Conservation (phyloP, 1,284 basidiomycete genomes). For the Trichosporon inkin region DNA sequence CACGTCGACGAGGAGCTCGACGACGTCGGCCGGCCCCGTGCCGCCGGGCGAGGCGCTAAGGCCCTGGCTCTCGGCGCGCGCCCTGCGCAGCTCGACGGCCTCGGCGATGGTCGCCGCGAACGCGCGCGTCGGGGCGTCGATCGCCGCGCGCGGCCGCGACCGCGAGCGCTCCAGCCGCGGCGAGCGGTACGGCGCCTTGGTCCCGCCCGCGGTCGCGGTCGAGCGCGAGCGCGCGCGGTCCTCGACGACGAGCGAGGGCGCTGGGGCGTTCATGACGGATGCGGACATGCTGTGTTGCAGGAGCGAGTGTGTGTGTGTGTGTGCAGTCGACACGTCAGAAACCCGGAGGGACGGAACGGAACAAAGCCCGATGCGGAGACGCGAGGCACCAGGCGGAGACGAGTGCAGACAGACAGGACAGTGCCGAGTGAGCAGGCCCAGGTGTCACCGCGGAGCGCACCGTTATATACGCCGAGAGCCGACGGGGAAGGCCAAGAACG, state of each 20-base stretch:
- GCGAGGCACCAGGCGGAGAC: neutral
- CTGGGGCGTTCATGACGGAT: neutral
- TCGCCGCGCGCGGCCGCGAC: constrained; percentile 17
- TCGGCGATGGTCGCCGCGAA: constrained; percentile 14
- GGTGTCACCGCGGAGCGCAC: too few relatives aligned
- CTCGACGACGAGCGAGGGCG: neutral
- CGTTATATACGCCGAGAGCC: neutral
- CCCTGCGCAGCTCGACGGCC: constrained; percentile 11
- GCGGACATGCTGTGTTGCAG: neutral
- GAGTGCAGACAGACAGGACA: too few relatives aligned
- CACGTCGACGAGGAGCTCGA: constrained; percentile 49
- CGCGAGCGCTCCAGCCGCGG: constrained; percentile 20
- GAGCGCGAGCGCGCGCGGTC: neutral
- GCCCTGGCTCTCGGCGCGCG: constrained; percentile 15
- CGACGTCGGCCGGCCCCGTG: constrained; percentile 29
- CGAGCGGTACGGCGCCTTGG: constrained; percentile 14
- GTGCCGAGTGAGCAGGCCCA: too few relatives aligned
- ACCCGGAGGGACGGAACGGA: too few relatives aligned
- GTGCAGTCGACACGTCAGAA: too few relatives aligned
- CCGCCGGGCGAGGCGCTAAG: constrained; percentile 13
- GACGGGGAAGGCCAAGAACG: too few relatives aligned
- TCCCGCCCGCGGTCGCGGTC: neutral
- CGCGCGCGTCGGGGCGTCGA: constrained; percentile 13
- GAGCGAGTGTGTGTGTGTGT: neutral
- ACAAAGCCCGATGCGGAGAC: too few relatives aligned